Percentiles rank a stretch among this genome's conserved stretches.
phyloP scores from a whole-genome alignment of 225 moss, liverwort and hornwort species.

The Climacium dendroides region DNA sequence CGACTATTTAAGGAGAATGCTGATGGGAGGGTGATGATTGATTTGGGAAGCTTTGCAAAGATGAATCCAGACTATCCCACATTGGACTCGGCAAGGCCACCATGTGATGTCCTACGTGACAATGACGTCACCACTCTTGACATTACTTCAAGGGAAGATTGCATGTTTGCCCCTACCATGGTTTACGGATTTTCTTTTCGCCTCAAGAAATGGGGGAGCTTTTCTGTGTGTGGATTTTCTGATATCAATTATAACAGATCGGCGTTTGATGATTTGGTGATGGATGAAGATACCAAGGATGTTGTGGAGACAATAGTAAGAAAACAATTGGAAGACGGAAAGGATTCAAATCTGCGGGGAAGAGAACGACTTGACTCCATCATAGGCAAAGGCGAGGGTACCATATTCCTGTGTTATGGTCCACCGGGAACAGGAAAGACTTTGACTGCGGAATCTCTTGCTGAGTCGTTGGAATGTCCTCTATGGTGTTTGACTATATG shows the following conservation, averaged over 20 bases:
- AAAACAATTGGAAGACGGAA: not conserved
- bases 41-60: not conserved
- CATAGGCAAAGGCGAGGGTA: conserved; percentile 24
- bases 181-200: not conserved
- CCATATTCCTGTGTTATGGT: conserved; percentile 23
- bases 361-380: not conserved
- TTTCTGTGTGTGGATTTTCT: conserved; percentile 12
- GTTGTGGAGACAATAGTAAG: not conserved
- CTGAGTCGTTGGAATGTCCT: conserved; percentile 8
- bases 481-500: conserved; percentile 19
- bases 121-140: not conserved
- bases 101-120: not conserved
- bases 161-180: not conserved
- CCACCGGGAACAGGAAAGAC: conserved; percentile 39
- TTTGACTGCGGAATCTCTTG: conserved; percentile 22
- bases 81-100: not conserved
- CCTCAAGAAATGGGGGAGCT: conserved; percentile 30
- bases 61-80: not conserved
- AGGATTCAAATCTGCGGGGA: too few species aligned
- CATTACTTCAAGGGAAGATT: accelerated
- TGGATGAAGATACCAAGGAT: conserved; percentile 11
- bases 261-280: conserved; percentile 13
- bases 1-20: not conserved
- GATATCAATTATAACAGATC: not conserved
- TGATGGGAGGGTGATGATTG: not conserved